Conservation (phyloP, 768 basidiomycete genomes). For the Dendrothele bispora region DNA sequence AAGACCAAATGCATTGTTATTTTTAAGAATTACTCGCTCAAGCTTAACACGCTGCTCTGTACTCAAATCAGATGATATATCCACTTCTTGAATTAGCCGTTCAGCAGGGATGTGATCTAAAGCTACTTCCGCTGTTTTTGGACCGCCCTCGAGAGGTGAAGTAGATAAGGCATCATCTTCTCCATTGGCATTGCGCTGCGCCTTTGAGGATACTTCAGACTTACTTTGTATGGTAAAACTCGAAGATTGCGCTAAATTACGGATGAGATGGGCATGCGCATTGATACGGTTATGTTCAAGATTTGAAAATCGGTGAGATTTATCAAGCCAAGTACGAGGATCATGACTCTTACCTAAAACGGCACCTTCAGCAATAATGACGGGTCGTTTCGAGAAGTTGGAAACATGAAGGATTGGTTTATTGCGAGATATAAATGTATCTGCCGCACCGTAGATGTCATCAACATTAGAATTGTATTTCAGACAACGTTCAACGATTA, state of each 20-base stretch:
- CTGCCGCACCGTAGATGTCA: background rate
- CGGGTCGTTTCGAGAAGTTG: background rate
- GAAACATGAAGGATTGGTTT: background rate
- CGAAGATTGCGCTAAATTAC: background rate
- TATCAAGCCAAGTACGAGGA: background rate
- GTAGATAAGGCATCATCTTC: too few species aligned
- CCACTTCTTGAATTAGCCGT: background rate
- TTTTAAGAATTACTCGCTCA: too few species aligned
- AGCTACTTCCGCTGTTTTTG: constrained; percentile 26
- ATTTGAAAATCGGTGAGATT: background rate
- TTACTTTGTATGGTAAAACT: background rate
- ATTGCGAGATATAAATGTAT: background rate
- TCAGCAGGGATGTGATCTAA: constrained; percentile 13
- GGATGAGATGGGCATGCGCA: background rate
- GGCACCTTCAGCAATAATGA: background rate
- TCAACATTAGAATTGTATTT: background rate
- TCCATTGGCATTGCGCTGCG: constrained; percentile 1
- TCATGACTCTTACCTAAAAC: background rate
- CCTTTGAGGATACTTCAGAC: constrained; percentile 5
- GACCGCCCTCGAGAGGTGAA: constrained; percentile 27
- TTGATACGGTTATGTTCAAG: background rate
- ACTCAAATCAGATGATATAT: background rate
- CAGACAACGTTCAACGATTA: background rate
- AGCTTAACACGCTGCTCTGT: too few species aligned
- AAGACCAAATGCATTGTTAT: too few species aligned